These are phyloP conservation scores for Micractinium sp. DNA, from an alignment of 139 green algal genomes.

Conservation along the genomic window DNA sequence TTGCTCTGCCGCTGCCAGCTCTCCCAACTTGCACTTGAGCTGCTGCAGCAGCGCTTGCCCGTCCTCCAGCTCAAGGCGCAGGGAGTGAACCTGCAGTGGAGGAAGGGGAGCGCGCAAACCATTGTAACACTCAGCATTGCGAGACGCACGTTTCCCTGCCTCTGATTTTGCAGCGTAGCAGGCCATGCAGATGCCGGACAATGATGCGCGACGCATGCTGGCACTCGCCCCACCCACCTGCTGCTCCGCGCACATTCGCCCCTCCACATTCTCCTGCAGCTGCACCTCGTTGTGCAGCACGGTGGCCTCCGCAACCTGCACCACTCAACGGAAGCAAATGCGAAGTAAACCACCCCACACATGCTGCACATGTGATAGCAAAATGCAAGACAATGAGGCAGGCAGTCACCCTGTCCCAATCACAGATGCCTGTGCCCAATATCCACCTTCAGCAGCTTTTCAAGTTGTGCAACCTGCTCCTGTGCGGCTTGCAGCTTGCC, in stretches of 20 bases:
- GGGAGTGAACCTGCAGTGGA: background rate
- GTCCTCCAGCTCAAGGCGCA: slow-evolving; percentile 13
- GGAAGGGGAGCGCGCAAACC: background rate
- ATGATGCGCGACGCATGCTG: background rate
- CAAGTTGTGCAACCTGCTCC: slow-evolving; percentile 31
- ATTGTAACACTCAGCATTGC: background rate
- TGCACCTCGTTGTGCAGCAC: slow-evolving; percentile 41
- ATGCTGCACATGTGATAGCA: background rate
- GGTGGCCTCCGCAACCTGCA: slow-evolving; percentile 37
- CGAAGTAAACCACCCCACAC: background rate
- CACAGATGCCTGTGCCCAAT: background rate
- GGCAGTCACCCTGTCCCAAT: background rate
- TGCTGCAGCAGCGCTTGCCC: background rate
- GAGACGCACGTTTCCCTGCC: background rate
- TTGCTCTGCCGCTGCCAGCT: background rate
- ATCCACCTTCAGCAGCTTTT: slow-evolving; percentile 13
- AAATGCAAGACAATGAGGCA: background rate
- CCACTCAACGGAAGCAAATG: background rate
- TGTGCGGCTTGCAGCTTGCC: slow-evolving; percentile 29
- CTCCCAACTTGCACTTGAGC: background rate
- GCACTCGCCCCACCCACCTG: slow-evolving; percentile 28
- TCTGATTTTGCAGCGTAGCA: background rate
- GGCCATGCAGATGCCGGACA: too few relatives aligned
- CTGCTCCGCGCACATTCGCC: slow-evolving; percentile 39
- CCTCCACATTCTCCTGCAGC: slow-evolving; percentile 38